phyloP scores from a whole-genome alignment of 805 yeast species.

The Candida caryicola region DNA sequence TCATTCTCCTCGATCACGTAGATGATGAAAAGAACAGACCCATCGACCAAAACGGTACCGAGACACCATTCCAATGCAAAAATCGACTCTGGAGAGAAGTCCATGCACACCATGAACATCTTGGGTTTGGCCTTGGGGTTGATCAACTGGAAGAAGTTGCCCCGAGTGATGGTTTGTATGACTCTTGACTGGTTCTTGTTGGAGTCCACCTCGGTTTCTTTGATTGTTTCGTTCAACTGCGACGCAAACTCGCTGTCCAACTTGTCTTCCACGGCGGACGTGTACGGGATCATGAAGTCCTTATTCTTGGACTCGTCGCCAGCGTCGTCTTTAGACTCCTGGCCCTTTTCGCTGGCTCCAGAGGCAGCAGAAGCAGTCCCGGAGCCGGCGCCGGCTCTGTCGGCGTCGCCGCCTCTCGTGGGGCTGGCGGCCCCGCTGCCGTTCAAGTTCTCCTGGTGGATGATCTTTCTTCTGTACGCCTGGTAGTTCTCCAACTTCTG shows the following conservation, averaged over 20 bases:
- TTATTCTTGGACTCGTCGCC: slow-evolving; percentile 10
- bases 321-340: slow-evolving; percentile 4
- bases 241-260: slow-evolving; percentile 60
- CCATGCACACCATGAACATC: slow-evolving; percentile 75
- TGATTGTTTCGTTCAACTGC: slow-evolving; percentile 49
- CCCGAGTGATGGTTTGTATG: slow-evolving; percentile 69
- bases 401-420: slow-evolving; percentile 8
- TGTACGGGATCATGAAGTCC: slow-evolving; percentile 57
- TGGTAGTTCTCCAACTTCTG: slow-evolving; percentile 57
- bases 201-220: slow-evolving; percentile 53
- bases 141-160: slow-evolving; percentile 55
- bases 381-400: slow-evolving; percentile 2
- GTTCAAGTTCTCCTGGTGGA: slow-evolving; percentile 48
- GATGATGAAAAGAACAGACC: slow-evolving; percentile 74
- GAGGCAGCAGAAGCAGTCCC: slow-evolving; percentile 1
- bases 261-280: slow-evolving; percentile 64
- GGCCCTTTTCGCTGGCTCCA: neutral
- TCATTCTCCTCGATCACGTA: slow-evolving; percentile 53
- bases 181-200: slow-evolving; percentile 54
- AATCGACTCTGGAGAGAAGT: slow-evolving; percentile 75
- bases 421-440: slow-evolving; percentile 1
- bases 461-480: slow-evolving; percentile 55
- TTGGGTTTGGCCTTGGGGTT: slow-evolving; percentile 46
- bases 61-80: slow-evolving; percentile 87
- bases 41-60: slow-evolving; percentile 80